Evolutionary conservation across 441 rosid genomes (phyloP), one percentile per base, ranked within the genome.

Genomic region (Croton laevigatus): DNA sequence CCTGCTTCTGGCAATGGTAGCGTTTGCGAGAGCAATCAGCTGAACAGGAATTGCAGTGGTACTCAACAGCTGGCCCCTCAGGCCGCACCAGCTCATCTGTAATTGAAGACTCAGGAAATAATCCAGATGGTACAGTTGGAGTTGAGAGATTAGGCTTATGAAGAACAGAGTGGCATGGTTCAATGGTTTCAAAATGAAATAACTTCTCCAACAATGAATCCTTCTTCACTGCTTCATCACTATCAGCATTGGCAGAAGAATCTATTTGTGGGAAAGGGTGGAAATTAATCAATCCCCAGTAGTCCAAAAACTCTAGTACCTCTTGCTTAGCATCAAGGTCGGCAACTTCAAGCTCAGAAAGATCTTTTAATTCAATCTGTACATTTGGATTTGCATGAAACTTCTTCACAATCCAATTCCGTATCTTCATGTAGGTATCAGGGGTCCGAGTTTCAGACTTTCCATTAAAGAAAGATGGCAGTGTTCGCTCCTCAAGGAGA

Each of bases 1-100:
- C 99, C 98, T 92, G 92, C 82, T 85, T 95, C 73, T 89, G 99
- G 80, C 99, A 95, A 81, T 95, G 99, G 85, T 89, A 95, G 68
- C 97, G 99, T 77, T 91, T 95, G 80, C 98, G 87, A 63, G 99
- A 91, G 83, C 99, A 95, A 81, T 95, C 99, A 66, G 96, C 93
- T 32, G 99, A 90, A 78, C 99, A 95, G 75, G 93, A 92, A 80
- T 95, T 95, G 84, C 99, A 95, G 81, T 95, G 99, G 75, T 92
- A 95, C 78, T 91, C 99, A 68, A 91, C 98, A 44, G 88, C 38
- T 59, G 97, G 97, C 69, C 89, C 98, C 80, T 92, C 97, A 65
- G 88, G 84, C 83, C 78, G 82, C 68, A 73, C 79, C 81, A 85
- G 81, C 46, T 95, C 99, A 60, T 95, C 99, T 76, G 84, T 79